Base-by-base conservation (phyloP, 2,329 filamentous ascomycete species). In the Zymoseptoria passerinii region DNA sequence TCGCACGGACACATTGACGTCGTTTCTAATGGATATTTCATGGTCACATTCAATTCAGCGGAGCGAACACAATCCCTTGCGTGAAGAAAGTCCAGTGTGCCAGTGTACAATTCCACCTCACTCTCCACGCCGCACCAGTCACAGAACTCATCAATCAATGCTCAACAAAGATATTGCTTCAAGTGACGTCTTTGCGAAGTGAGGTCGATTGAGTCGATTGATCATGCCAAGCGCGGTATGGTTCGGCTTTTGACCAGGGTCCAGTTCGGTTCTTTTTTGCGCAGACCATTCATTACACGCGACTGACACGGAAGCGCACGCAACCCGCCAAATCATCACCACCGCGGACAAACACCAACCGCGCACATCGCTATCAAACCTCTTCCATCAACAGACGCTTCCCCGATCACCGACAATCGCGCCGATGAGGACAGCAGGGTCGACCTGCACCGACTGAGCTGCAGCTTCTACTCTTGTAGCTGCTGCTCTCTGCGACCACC, bases 401-500 rank as follows among this genome's bases (percentile, higher is more conserved):
- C 23, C 23, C 23, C 23, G 2, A 23, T 23, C 23, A 23, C 2
- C 23, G 23, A 23, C 23, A 23, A 23, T 23, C 18, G 28, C 56
- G 50, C 51, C 53, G 61, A 61, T 62, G 59, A 60, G 28, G 54
- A 54, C 58, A 50, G 55, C 56, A 28, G 29, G 58, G 20, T 13
- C 51, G 13, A 23, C 40, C 20, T 56, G 28, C 50, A 28, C 56
- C 44, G 58, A 58, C 51, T 65, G 58, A 61, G 61, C 61, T 60
- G 57, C 63, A 56, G 57, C 57, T 44, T 44, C 35, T 16, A 16
- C 35, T 44, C 19, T 18, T 18, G 50, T 28, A 28, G 50, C 50
- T 52, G 19, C 50, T n/a, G 50, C 50, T 28, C 19, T 23, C 50
- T 52, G 23, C 23, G 23, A 28, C 23, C 28, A 16, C 23, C 28